Evolutionary conservation across 768 basidiomycete genomes (phyloP).

Genomic region (Pholiota microspora): DNA sequence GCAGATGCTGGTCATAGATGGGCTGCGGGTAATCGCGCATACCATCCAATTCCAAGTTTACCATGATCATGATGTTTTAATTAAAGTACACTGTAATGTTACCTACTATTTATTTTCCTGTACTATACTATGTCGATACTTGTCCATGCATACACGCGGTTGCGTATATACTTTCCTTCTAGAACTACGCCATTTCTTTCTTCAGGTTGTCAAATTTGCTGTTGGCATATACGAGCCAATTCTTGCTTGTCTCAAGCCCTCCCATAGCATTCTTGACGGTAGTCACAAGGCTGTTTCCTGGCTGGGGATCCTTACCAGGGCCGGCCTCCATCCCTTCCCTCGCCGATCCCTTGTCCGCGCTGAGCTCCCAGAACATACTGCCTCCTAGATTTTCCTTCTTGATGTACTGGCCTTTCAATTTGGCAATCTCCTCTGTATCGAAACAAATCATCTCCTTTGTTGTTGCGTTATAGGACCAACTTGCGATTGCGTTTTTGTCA

Average conservation of each 20-base stretch:
- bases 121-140: neutral
- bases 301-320: slow-evolving; percentile 69
- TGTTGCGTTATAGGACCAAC: slow-evolving; percentile 78
- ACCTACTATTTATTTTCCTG: neutral
- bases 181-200: slow-evolving; percentile 54
- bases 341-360: slow-evolving; percentile 73
- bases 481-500: slow-evolving; percentile 69
- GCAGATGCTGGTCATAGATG: slow-evolving; percentile 63
- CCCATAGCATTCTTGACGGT: slow-evolving; percentile 82
- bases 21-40: slow-evolving; percentile 77
- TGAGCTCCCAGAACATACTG: slow-evolving; percentile 94
- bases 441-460: slow-evolving; percentile 83
- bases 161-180: neutral
- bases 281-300: slow-evolving; percentile 67
- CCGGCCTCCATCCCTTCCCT: slow-evolving; percentile 76
- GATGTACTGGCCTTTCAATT: slow-evolving; percentile 82
- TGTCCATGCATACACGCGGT: neutral
- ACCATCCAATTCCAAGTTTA: slow-evolving; percentile 44
- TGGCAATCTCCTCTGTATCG: slow-evolving; percentile 67
- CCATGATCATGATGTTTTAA: slow-evolving; percentile 4
- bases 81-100: neutral
- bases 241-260: slow-evolving; percentile 60
- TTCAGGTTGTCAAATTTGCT: slow-evolving; percentile 82
- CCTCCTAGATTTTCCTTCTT: slow-evolving; percentile 75
- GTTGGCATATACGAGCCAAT: slow-evolving; percentile 79